phyloP scores from a whole-genome alignment of 2,329 filamentous ascomycete species.

The Blumeriella jaapii region DNA sequence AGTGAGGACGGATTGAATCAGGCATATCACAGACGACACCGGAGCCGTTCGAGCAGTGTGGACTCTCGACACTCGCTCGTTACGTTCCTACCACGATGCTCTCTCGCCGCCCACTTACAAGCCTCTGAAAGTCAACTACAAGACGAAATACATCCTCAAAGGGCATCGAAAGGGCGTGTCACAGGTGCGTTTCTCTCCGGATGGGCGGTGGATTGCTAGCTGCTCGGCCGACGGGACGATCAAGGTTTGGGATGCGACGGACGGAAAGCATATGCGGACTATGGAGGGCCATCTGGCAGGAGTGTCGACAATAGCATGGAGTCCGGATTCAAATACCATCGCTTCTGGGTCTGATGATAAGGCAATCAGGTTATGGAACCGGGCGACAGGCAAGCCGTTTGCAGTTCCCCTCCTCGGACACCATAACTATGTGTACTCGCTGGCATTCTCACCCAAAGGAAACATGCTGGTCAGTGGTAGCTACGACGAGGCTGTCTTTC shows the following conservation, averaged over 20 bases:
- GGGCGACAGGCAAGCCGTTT: constrained; percentile 46
- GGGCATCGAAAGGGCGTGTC: constrained; percentile 74
- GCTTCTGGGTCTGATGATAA: constrained; percentile 95
- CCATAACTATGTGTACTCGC: constrained; percentile 89
- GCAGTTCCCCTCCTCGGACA: constrained; percentile 61
- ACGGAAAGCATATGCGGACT: constrained; percentile 72
- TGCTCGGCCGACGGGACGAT: constrained; percentile 82
- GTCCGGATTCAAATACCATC: constrained; percentile 74
- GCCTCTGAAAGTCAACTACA: constrained; percentile 29
- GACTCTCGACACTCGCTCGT: constrained; percentile 16
- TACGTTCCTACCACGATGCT: constrained; percentile 17
- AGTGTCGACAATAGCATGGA: constrained; percentile 88
- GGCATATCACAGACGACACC: constrained; percentile 17
- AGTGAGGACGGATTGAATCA: constrained; percentile 24
- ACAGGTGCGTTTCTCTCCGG: constrained; percentile 80
- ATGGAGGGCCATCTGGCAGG: constrained; percentile 90
- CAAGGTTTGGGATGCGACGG: constrained; percentile 78
- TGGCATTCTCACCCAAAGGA: constrained; percentile 94
- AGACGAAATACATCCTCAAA: constrained; percentile 55
- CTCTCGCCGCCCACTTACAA: constrained; percentile 17
- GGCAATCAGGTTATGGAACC: constrained; percentile 84
- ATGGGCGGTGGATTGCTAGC: constrained; percentile 81
- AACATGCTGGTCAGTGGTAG: constrained; percentile 93
- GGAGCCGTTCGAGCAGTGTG: constrained; percentile 18
- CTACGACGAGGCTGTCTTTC: constrained; percentile 92